Percentiles rank a stretch among this genome's conserved stretches.
phyloP scores from a whole-genome alignment of 2,329 filamentous ascomycete species.

The Epichloe hybrida region DNA sequence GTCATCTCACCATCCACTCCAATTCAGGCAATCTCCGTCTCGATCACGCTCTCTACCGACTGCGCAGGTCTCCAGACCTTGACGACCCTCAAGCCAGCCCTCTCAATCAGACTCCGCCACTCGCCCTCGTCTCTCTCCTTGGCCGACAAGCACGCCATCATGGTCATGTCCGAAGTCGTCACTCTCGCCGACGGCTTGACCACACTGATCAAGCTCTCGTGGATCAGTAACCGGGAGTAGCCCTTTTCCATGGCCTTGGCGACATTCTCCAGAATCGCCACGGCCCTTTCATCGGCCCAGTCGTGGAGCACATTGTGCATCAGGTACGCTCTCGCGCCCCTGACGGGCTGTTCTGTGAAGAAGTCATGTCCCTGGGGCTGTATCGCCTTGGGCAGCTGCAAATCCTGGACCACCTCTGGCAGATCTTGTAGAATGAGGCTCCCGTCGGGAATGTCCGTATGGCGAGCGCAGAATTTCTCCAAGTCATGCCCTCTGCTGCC shows the following conservation, averaged over 20 bases:
- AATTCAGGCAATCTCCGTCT: conserved; percentile 10
- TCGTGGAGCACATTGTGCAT: conserved; percentile 37
- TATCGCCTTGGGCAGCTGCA: conserved; percentile 13
- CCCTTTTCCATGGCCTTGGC: conserved; percentile 14
- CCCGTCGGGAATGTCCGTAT: conserved; percentile 13
- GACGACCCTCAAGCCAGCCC: conserved; percentile 13
- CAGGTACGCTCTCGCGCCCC: conserved; percentile 28
- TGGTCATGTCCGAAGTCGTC: conserved; percentile 20
- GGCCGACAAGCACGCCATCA: conserved; percentile 19
- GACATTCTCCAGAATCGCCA: conserved; percentile 17
- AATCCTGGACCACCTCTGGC: conserved; percentile 17
- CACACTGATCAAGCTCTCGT: conserved; percentile 21
- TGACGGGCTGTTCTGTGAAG: conserved; percentile 24
- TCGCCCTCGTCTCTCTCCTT: conserved; percentile 20
- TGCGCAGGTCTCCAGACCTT: conserved; percentile 18
- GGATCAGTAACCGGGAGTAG: conserved; percentile 24
- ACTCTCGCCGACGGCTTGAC: conserved; percentile 16
- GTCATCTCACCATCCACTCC: background rate
- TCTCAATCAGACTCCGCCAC: conserved; percentile 15
- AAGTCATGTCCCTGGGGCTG: conserved; percentile 19
- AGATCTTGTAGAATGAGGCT: conserved; percentile 23
- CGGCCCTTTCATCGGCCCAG: conserved; percentile 28
- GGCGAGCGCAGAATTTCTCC: conserved; percentile 17
- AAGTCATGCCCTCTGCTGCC: conserved; percentile 25
- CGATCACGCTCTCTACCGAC: conserved; percentile 17